Percentiles rank a stretch among this genome's conserved stretches.
phyloP scores from a whole-genome alignment of 1,284 basidiomycete species.

The Naganishia cerealis region DNA sequence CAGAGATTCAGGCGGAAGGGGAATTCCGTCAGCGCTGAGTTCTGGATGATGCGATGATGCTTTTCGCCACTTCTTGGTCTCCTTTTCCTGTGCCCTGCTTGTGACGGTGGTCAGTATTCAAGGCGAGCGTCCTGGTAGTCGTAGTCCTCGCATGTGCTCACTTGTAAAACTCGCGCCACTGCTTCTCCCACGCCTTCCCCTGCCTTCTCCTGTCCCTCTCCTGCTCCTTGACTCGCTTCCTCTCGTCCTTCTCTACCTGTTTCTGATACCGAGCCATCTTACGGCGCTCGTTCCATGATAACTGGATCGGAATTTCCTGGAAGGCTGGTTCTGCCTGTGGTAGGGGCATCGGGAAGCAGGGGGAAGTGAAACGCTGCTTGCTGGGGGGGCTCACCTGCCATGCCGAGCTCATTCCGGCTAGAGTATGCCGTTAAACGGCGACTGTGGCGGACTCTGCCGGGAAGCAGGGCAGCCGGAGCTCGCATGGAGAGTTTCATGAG shows the following conservation, averaged over 20 bases:
- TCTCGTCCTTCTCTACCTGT: conserved; percentile 7
- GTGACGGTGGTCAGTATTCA: not conserved
- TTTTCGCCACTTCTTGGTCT: conserved; percentile 22
- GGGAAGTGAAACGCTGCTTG: too few relatives aligned
- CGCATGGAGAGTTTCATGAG: too few relatives aligned
- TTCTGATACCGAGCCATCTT: conserved; percentile 23
- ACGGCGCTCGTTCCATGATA: conserved; percentile 25
- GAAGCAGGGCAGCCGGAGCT: not conserved
- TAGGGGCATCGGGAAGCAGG: not conserved
- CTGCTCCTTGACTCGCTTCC: not conserved
- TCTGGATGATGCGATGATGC: conserved; percentile 18
- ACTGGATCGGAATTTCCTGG: not conserved
- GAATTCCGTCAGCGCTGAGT: not conserved
- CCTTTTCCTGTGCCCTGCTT: conserved; percentile 16
- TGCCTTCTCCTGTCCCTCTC: conserved; percentile 6
- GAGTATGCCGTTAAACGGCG: not conserved
- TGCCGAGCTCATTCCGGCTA: not conserved
- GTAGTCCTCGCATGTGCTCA: too few relatives aligned
- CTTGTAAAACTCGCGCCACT: conserved; percentile 20
- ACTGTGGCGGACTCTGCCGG: not conserved
- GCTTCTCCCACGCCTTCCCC: conserved; percentile 10
- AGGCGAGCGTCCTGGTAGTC: not conserved
- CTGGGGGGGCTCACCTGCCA: conserved; percentile 9
- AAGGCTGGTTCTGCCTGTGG: not conserved
- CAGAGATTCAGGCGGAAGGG: not conserved